Evolutionary conservation across 75 land plant genomes (phyloP), one percentile per base, ranked within the genome.

Genomic region (Gnetum montanum): DNA sequence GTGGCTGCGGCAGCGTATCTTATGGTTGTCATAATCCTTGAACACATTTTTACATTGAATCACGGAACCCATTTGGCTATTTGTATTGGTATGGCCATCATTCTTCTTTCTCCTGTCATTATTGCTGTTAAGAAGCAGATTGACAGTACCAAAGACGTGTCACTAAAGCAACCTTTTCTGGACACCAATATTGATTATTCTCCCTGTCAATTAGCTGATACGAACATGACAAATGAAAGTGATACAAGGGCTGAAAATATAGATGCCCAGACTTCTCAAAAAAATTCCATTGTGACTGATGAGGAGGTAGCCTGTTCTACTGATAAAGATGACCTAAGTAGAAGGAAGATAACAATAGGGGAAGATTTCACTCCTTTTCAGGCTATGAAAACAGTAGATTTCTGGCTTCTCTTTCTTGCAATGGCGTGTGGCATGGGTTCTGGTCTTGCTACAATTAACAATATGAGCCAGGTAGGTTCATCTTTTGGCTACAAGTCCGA

Each of bases 391-490:
- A 78, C 83, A 0, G 6, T 61, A 3, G 77, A 83, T 58, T 95
- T 90, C 70, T 95, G 92, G 97, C 45, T 95, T 5, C 43, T 95
- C 59, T 76, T 86, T 31, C 1, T 83, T 15, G 72, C 84, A 43
- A 78, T 76, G 73, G 73, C 74, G n/a, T 95, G 88, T 62, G 92
- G 77, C 7, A 75, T 95, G 88, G 99, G 99, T n/a, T 86, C 99
- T 16, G 97, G 99, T 4, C 63, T 81, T 8, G 77, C 97, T 1
- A 72, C 85, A 8, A 75, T 90, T 26, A 84, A 95, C 31, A 95
- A 95, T 70, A 74, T 90, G 40, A 79, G 82, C 35, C 99, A 95
- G 63, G 69, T 95, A 22, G 92, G 99, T 23, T 61, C 61, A 35
- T 90, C 99, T 47, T 75, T 89, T 43, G 86, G 84, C 3, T 90